Base-by-base conservation (phyloP, 768 basidiomycete genomes). In the Flagelloscypha sp. region DNA sequence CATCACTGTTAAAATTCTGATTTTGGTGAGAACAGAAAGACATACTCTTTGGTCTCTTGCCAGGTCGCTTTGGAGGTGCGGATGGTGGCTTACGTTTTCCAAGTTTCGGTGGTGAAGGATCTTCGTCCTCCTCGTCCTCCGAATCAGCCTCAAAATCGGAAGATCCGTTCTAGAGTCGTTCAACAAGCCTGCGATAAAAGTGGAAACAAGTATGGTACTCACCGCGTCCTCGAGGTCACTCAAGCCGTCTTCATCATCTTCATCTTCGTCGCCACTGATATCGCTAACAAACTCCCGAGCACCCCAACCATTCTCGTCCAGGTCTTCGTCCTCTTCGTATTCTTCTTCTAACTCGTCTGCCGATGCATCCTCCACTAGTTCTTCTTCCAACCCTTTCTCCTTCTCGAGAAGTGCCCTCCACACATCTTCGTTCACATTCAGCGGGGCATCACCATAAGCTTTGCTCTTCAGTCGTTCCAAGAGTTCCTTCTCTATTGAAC, bases 361-460 rank as follows among this genome's bases (percentile, higher is more conserved):
- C n/a, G n/a, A n/a, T n/a, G n/a, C n/a, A 34, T 70, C 67, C 33
- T 61, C 46, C 53, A 72, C 67, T 34, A 66, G 49, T 36, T 66
- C 62, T 33, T 72, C 59, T 45, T 72, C 70, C 29, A 68, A 31
- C 22, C 62, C 63, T 47, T 75, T 72, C 48, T 95, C 90, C 30
- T 78, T 70, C 51, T 95, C 88, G 27, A 98, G 63, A 35, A 99
- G 82, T 2, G 86, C 79, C 45, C 80, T 77, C 95, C 95, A 98
- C 7, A 98, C 92, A 27, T 68, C 79, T 61, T 99, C 95, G 58
- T 99, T 98, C 39, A 99, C 93, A 57, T 99, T 98, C 28, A 99
- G 72, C 9, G 95, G 95, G 22, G 86, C 84, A 51, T 98, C 94
- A 27, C 95, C 94, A 53, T 99, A 98, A 12, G 94, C 93, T 58